Evolutionary conservation across 2,329 filamentous ascomycete genomes (phyloP).

Genomic region (Pseudogymnoascus sp.): DNA sequence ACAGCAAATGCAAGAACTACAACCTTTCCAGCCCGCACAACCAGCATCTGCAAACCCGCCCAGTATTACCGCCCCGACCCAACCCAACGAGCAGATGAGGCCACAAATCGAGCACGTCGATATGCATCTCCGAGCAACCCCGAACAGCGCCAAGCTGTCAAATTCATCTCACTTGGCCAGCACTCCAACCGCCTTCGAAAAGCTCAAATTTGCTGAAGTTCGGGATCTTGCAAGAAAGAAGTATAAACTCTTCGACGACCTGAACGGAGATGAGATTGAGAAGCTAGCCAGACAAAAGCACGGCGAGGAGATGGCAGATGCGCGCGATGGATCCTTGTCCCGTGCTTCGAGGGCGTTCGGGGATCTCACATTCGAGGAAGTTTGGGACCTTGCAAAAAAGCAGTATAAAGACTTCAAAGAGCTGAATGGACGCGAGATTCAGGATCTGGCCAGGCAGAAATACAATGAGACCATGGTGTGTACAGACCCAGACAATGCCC

Average conservation of each 20-base stretch:
- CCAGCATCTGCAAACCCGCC: not conserved
- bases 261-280: not conserved
- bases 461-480: not conserved
- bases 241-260: not conserved
- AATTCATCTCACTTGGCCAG: not conserved
- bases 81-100: not conserved
- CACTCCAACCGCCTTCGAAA: not conserved
- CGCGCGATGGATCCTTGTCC: not conserved
- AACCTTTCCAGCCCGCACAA: not conserved
- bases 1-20: not conserved
- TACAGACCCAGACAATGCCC: not conserved
- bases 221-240: not conserved
- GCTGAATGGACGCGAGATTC: not conserved
- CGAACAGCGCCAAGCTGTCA: not conserved
- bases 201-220: not conserved
- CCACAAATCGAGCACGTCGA: not conserved
- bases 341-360: not conserved
- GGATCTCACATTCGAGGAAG: not conserved
- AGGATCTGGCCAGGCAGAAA: not conserved
- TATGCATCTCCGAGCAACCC: not conserved
- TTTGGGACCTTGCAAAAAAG: not conserved
- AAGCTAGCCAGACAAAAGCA: not conserved
- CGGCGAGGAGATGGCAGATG: not conserved
- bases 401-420: not conserved
- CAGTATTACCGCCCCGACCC: not conserved